A percentile compares a stretch with the other conserved stretches of the same genome.
Conservation (phyloP, 805 yeast species). For the Saturnispora gosingensis region DNA sequence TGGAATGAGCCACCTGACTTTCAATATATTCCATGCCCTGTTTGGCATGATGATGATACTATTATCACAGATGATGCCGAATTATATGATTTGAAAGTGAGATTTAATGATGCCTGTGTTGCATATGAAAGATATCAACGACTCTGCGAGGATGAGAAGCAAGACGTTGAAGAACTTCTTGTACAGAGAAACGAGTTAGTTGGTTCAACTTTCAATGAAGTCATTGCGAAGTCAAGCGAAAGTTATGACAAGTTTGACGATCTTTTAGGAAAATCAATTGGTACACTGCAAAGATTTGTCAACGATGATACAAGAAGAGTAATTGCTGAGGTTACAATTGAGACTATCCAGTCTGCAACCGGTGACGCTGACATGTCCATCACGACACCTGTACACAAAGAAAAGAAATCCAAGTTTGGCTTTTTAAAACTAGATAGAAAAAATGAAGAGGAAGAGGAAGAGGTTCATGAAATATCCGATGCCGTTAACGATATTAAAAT, state of each 20-base stretch:
- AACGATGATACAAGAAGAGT: constrained; percentile 67
- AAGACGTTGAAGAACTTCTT: constrained; percentile 35
- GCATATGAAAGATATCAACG: constrained; percentile 34
- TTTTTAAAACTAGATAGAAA: constrained; percentile 18
- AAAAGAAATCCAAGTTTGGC: constrained; percentile 51
- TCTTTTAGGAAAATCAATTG: constrained; percentile 42
- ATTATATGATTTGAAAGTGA: constrained; percentile 44
- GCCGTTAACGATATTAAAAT: constrained; percentile 21
- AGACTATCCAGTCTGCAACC: constrained; percentile 78
- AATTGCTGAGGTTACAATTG: constrained; percentile 76
- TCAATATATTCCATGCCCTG: constrained; percentile 74
- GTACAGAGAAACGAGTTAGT: constrained; percentile 28
- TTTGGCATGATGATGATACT: constrained; percentile 95
- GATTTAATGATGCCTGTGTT: constrained; percentile 34
- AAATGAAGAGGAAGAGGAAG: constrained; percentile 17
- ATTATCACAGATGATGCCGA: constrained; percentile 51
- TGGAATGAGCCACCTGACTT: constrained; percentile 90
- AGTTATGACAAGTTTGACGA: constrained; percentile 38
- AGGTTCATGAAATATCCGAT: constrained; percentile 22
- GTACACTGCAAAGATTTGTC: constrained; percentile 52
- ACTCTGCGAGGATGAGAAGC: constrained; percentile 40
- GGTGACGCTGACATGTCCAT: constrained; percentile 63
- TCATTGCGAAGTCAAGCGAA: constrained; percentile 33
- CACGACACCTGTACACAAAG: constrained; percentile 39
- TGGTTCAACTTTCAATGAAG: constrained; percentile 26